Evolutionary conservation across 495 filamentous ascomycete genomes (phyloP).

Genomic region (Penicillium fimorum): DNA sequence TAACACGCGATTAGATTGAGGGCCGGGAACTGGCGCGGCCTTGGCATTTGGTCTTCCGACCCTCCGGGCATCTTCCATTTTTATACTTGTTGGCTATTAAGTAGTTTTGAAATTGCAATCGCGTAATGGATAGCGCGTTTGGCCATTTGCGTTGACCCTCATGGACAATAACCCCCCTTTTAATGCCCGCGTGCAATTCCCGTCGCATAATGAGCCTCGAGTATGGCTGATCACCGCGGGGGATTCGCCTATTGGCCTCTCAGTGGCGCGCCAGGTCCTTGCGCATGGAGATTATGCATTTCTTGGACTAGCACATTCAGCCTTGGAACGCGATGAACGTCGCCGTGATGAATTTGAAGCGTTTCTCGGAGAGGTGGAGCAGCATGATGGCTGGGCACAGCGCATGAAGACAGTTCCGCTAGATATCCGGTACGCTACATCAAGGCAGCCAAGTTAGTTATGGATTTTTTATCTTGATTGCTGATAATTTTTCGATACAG

Average conservation of each 20-base stretch:
- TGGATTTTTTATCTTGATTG: not conserved
- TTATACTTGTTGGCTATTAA: constrained; percentile 3
- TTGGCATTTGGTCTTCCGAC: constrained; percentile 26
- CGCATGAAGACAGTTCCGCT: constrained; percentile 46
- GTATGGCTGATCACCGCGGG: constrained; percentile 90
- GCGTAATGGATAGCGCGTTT: constrained; percentile 37
- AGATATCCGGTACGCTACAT: constrained; percentile 48
- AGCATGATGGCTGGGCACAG: constrained; percentile 47
- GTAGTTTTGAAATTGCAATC: constrained; percentile 3
- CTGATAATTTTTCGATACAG: constrained; percentile 26
- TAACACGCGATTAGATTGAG: constrained; percentile 2
- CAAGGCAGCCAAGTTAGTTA: not conserved
- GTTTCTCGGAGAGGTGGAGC: constrained; percentile 65
- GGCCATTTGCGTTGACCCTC: constrained; percentile 25
- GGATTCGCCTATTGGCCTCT: constrained; percentile 73
- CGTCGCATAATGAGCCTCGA: constrained; percentile 56
- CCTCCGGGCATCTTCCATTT: constrained; percentile 5
- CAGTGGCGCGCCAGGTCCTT: constrained; percentile 70
- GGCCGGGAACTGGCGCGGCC: constrained; percentile 20
- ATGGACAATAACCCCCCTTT: constrained; percentile 42
- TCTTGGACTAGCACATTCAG: constrained; percentile 64
- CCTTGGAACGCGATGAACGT: constrained; percentile 42
- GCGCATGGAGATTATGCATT: constrained; percentile 84
- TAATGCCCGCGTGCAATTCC: constrained; percentile 53
- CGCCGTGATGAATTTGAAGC: constrained; percentile 51